phyloP scores from a whole-genome alignment of 2,329 filamentous ascomycete species.

The Ophiocordyceps robertsii region DNA sequence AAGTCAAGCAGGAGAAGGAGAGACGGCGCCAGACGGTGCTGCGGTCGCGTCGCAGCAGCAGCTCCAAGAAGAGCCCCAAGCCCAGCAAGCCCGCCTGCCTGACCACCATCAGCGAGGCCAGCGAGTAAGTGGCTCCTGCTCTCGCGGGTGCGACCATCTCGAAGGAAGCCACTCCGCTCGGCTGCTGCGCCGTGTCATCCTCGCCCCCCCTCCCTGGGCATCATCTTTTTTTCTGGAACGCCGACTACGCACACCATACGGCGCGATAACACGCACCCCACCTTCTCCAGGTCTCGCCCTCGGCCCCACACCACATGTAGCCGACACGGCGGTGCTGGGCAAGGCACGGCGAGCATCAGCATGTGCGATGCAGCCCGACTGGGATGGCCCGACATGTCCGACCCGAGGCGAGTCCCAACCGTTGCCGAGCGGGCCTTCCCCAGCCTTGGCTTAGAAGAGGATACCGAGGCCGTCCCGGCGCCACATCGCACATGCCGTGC shows the following conservation, averaged over 20 bases:
- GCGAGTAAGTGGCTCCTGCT: constrained; percentile 4
- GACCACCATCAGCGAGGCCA: constrained; percentile 39
- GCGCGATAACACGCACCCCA: background rate
- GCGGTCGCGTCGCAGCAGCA: constrained; percentile 18
- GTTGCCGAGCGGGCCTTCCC: background rate
- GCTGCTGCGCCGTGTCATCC: background rate
- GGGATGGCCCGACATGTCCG: background rate
- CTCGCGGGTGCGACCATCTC: background rate
- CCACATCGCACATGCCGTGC: constrained; percentile 1
- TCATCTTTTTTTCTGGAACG: background rate
- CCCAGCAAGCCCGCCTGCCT: constrained; percentile 31
- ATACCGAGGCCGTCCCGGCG: constrained; percentile 1
- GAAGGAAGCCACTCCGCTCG: background rate
- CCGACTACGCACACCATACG: background rate
- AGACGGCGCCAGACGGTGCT: constrained; percentile 27
- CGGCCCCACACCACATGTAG: background rate
- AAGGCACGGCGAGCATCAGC: background rate
- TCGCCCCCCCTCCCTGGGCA: background rate
- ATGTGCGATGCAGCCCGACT: background rate
- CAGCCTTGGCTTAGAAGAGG: background rate
- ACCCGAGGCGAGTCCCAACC: background rate
- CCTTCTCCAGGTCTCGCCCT: background rate
- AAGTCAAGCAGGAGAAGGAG: constrained; percentile 41
- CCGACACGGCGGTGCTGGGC: background rate
- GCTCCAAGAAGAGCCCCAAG: constrained; percentile 39